phyloP scores from a whole-genome alignment of 2,329 filamentous ascomycete species.

The Hyphodiscus sp. region DNA sequence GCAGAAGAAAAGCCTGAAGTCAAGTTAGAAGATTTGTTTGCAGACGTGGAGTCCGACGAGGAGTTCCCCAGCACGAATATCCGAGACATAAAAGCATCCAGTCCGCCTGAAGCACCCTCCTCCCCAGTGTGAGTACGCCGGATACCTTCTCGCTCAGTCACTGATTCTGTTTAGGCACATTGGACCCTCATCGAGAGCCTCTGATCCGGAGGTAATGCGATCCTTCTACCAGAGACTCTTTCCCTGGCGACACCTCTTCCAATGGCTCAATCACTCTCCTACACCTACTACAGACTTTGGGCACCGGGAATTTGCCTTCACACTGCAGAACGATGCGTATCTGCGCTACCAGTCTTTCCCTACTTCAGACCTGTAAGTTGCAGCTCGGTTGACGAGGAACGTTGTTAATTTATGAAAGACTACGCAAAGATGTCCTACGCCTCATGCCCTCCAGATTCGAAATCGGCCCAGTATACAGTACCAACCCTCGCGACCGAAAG shows the following conservation, averaged over 20 bases:
- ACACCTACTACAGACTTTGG: conserved; percentile 81
- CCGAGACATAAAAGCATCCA: conserved; percentile 35
- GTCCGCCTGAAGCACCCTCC: conserved; percentile 37
- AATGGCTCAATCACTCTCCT: conserved; percentile 94
- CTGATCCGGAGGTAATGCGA: conserved; percentile 79
- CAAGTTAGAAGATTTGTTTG: conserved; percentile 54
- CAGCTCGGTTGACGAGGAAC: neutral
- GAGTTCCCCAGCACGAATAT: conserved; percentile 48
- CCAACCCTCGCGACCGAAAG: conserved; percentile 91
- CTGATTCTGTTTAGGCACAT: conserved; percentile 27
- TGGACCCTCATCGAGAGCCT: conserved; percentile 40
- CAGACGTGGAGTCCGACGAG: conserved; percentile 52
- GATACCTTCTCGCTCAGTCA: too few relatives aligned
- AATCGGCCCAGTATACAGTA: conserved; percentile 94
- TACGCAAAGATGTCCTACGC: conserved; percentile 85
- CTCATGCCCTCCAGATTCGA: conserved; percentile 92
- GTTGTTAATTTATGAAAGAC: conserved; percentile 39
- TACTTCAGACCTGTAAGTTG: conserved; percentile 53
- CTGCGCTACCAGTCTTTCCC: conserved; percentile 82
- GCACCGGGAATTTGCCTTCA: conserved; percentile 94
- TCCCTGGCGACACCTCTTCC: conserved; percentile 89
- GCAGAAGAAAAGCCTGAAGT: conserved; percentile 36
- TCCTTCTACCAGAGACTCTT: conserved; percentile 95
- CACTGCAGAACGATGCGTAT: conserved; percentile 86
- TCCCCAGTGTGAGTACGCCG: conserved; percentile 37